These are phyloP conservation scores for Zostera marina DNA, from an alignment of 116 monocot species.

Conservation along the genomic window DNA sequence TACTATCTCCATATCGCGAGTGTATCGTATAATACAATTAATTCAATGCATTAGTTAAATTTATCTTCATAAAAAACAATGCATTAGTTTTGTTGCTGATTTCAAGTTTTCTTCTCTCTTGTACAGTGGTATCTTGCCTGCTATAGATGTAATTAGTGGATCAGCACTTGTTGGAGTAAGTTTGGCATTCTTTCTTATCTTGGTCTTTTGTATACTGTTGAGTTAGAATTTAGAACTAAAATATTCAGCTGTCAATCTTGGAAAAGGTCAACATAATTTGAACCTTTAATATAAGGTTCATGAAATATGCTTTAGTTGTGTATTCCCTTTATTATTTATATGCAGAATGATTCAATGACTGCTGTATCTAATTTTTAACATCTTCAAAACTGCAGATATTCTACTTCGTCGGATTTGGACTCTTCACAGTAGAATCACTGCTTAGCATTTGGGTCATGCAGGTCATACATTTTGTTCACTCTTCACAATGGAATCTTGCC, in stretches of 20 bases:
- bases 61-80: too few species aligned
- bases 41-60: not conserved
- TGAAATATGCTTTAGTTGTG: not conserved
- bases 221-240: too few species aligned
- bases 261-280: too few species aligned
- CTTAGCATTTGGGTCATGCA: constrained; percentile 79
- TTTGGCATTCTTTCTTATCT: not conserved
- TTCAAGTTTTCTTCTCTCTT: constrained; percentile 1
- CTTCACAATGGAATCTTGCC: not conserved
- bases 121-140: constrained; percentile 66
- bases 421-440: constrained; percentile 73
- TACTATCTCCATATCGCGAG: not conserved
- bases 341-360: not conserved
- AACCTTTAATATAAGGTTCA: too few species aligned
- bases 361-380: not conserved
- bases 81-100: not conserved
- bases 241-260: too few species aligned
- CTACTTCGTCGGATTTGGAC: constrained; percentile 79
- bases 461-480: constrained; percentile 15
- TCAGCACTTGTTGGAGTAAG: constrained; percentile 56
- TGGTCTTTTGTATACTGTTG: too few species aligned
- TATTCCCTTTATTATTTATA: not conserved
- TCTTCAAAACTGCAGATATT: constrained; percentile 44
- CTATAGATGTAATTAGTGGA: constrained; percentile 39
- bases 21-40: not conserved